Percentiles rank a stretch among this genome's conserved stretches.
Evolutionary conservation across 2,329 filamentous ascomycete species (phyloP).

Genomic region (Colletotrichum sp.): DNA sequence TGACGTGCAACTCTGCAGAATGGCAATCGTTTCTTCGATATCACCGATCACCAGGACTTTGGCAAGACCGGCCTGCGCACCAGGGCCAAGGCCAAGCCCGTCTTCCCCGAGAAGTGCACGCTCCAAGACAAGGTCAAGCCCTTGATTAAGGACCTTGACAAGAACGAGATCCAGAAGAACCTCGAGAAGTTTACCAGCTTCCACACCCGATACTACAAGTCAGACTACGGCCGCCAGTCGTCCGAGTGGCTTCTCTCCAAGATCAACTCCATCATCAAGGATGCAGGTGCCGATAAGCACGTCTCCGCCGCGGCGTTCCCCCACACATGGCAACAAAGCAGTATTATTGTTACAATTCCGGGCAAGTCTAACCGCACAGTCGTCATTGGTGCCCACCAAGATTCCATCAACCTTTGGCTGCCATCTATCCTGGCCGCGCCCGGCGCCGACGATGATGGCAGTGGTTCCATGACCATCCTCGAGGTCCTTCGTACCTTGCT

Average conservation of each 20-base stretch:
- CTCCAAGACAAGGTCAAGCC: slow-evolving; percentile 71
- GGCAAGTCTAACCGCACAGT: slow-evolving; percentile 84
- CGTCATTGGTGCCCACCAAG: slow-evolving; percentile 90
- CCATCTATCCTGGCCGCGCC: slow-evolving; percentile 85
- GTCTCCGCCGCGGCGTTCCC: slow-evolving; percentile 76
- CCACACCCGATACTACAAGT: slow-evolving; percentile 84
- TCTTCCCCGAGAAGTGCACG: slow-evolving; percentile 71
- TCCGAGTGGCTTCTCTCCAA: slow-evolving; percentile 85
- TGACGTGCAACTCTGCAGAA: slow-evolving; percentile 54
- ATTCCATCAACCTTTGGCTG: slow-evolving; percentile 92
- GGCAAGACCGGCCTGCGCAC: slow-evolving; percentile 49
- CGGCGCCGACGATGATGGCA: slow-evolving; percentile 95
- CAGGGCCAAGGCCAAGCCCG: slow-evolving; percentile 41
- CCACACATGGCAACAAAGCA: slow-evolving; percentile 89
- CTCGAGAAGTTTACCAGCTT: slow-evolving; percentile 81
- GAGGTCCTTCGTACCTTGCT: slow-evolving; percentile 87
- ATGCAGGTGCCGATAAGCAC: slow-evolving; percentile 71
- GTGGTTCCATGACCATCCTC: slow-evolving; percentile 91
- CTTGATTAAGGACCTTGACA: slow-evolving; percentile 72
- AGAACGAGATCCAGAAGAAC: slow-evolving; percentile 77
- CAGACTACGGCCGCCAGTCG: slow-evolving; percentile 79
- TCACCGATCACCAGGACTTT: slow-evolving; percentile 76
- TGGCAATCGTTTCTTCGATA: slow-evolving; percentile 92
- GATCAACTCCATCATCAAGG: slow-evolving; percentile 73
- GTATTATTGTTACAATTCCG: slow-evolving; percentile 89